These are phyloP conservation scores for Alternaria brassicae DNA, from an alignment of 2,329 filamentous ascomycete species.

Conservation along the genomic window DNA sequence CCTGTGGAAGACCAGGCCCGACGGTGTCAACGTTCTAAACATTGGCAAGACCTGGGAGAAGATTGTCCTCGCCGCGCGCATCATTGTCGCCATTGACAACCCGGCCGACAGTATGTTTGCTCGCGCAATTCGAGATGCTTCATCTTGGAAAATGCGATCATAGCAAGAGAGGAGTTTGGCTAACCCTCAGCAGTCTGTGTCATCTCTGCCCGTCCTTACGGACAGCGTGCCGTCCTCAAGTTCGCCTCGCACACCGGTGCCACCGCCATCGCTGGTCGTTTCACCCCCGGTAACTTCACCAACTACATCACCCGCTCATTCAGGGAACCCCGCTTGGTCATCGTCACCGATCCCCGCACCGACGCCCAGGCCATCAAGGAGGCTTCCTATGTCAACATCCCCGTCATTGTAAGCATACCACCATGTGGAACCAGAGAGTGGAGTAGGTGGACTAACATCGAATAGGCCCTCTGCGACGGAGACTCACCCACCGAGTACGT, in stretches of 20 bases:
- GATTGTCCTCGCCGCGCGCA: constrained; percentile 97
- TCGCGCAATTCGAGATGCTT: constrained; percentile 9
- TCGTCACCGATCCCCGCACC: constrained; percentile 99
- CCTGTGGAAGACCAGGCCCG: constrained; percentile 98
- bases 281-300: constrained; percentile 99
- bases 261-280: constrained; percentile 97
- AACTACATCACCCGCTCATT: constrained; percentile 99
- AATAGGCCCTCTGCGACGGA: constrained; percentile 89
- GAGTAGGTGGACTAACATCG: constrained; percentile 13
- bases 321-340: constrained; percentile 99
- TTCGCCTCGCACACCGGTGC: constrained; percentile 99
- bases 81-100: constrained; percentile 99
- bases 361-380: constrained; percentile 99
- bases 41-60: constrained; percentile 99
- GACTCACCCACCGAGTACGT: constrained; percentile 99
- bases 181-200: constrained; percentile 63
- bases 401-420: constrained; percentile 71
- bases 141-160: constrained; percentile 9
- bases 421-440: background rate
- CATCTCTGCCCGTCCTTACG: constrained; percentile 99
- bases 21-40: constrained; percentile 99
- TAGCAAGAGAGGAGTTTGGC: constrained; percentile 4
- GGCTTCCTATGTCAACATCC: constrained; percentile 99
- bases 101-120: constrained; percentile 82
- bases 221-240: constrained; percentile 99